Conservation (phyloP, 1,284 basidiomycete species). For the Salmacisia buchloeana region DNA sequence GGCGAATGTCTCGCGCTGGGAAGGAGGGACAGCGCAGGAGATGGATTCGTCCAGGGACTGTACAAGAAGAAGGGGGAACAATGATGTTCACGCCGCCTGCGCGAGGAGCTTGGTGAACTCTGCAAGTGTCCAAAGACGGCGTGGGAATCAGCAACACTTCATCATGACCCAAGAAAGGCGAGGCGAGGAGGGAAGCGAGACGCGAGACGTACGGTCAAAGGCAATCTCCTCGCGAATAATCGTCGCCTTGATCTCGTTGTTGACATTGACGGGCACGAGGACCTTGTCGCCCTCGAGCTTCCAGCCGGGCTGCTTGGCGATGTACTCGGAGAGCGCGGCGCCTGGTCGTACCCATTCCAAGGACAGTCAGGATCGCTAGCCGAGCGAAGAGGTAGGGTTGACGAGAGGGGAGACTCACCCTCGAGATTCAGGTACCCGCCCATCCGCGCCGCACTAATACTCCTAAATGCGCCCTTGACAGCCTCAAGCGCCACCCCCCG, state of each 20-base stretch:
- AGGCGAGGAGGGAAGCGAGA: background rate
- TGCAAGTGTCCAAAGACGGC: background rate
- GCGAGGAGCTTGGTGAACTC: conserved; percentile 37
- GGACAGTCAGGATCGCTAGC: conserved; percentile 3
- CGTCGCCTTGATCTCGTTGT: conserved; percentile 86
- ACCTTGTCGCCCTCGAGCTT: conserved; percentile 64
- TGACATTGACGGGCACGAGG: conserved; percentile 58
- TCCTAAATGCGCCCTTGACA: conserved; percentile 71
- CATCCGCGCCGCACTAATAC: conserved; percentile 65
- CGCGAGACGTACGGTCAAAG: conserved; percentile 67
- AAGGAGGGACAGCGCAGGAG: too few relatives aligned
- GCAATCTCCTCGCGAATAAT: conserved; percentile 84
- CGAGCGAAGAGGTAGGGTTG: background rate
- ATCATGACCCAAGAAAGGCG: conserved; percentile 10
- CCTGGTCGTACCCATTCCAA: conserved; percentile 47
- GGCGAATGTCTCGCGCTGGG: too few relatives aligned
- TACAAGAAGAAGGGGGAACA: too few relatives aligned
- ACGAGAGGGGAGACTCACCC: conserved; percentile 53
- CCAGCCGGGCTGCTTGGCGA: conserved; percentile 68
- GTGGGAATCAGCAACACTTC: background rate
- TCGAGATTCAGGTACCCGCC: conserved; percentile 68
- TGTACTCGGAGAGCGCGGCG: conserved; percentile 62
- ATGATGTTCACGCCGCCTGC: conserved; percentile 25
- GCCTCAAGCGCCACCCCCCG: conserved; percentile 69
- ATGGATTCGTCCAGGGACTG: too few relatives aligned